Evolutionary conservation across 176 grass and related monocot genomes (phyloP), one percentile per base, ranked within the genome.

Genomic region (Carex myosuroides): DNA sequence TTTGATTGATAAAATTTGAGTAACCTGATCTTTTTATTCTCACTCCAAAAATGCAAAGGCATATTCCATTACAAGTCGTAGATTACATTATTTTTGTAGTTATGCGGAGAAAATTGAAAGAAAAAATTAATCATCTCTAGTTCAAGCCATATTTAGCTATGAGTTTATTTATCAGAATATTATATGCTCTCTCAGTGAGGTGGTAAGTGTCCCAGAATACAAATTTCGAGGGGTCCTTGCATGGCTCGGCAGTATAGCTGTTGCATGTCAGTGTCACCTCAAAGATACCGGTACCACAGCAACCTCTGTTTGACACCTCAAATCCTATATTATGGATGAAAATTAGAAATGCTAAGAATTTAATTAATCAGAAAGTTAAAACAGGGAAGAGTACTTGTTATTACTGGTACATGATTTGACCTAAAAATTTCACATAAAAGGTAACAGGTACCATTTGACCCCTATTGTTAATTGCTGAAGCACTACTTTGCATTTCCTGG

Each of bases 151-250:
- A 88, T 74, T 66, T 76, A 9, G 74, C 82, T 29, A 88, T 60
- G 5, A 94, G 20, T 70, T 87, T 41, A 4, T 10, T n/a, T 26
- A 94, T 61, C 42, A 98, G 71, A 60, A 98, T 81, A 20, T 86
- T 60, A 73, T 93, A 94, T 57, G 84, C 92, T 54, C 82, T 94
- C 79, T 98, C 92, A 4, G 92, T 98, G 70, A 86, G 89, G 73
- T 98, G 92, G 88, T 86, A 93, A 29, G 82, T 84, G 78, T 98
- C 95, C 95, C 95, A 94, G 82, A 94, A 98, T 54, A 98, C 37
- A 52, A 87, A 94, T 70, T 98, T 91, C 16, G 17, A 80, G 11
- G 84, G 84, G 57, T 98, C 87, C 0, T 13, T 52, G 60, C 95
- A 98, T 57, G 79, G 7, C 0, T 78, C 20, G 17, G 91, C 86